Evolutionary conservation across 371 early-diverging fungal genomes (phyloP), one percentile per base, ranked within the genome.

Genomic region (Lichtheimia hyalospora): DNA sequence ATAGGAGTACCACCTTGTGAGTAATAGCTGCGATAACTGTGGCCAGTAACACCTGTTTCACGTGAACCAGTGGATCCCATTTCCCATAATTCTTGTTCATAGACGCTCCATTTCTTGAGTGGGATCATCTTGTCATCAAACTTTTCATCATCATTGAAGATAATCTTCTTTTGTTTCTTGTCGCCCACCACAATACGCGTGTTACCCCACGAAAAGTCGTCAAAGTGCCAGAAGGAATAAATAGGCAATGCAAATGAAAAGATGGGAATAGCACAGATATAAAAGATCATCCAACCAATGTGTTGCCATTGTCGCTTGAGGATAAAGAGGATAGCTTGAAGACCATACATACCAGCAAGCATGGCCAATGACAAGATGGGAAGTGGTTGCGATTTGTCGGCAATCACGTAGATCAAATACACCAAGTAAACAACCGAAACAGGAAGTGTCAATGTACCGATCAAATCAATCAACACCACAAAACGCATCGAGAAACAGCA

Each of bases 401-500:
- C 83, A 58, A 85, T 78, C 16, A 85, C 71, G 60, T 86, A 88
- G 43, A 93, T 83, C 24, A 92, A 72, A 73, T 92, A 94, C 5
- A 80, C 79, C 50, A 95, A 73, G 61, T 94, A 98, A 10, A 90
- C 73, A 28, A 98, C 89, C 7, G 96, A 94, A 5, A 96, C 97
- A 3, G 99, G 99, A 61, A 96, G 81, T 43, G 95, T 90, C 58
- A 98, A 59, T 0, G 99, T 98, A 53, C 96, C 92, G 57, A 96
- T 85, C 58, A 98, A 71, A 74, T 99, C 99, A 74, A 90, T 81
- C 78, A 93, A 90, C 58, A 89, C 95, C 13, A 90, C 89, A 73
- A 97, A 96, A 50, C 95, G 92, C 97, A 97, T 96, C 0, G 96
- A 95, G 77, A 95, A 94, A 70, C 95, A 96, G 74, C 93, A 95